These are phyloP conservation scores for Exophiala xenobiotica DNA, from an alignment of 2,329 filamentous ascomycete genomes.

Conservation along the genomic window DNA sequence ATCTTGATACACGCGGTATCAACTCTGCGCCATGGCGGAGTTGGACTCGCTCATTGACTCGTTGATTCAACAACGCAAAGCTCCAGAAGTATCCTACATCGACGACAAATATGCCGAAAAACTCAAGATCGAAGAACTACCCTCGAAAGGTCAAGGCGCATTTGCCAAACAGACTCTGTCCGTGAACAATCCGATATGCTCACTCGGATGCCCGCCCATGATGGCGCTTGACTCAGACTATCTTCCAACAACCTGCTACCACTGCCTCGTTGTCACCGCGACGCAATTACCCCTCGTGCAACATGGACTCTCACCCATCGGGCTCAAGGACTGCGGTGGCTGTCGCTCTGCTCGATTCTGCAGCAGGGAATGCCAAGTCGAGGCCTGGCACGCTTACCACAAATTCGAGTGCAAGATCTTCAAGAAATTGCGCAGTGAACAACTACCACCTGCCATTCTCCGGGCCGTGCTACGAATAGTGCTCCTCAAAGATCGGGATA, in stretches of 20 bases:
- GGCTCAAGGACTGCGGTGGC: conserved; percentile 55
- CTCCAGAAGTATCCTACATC: conserved; percentile 6
- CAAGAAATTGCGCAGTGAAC: conserved; percentile 43
- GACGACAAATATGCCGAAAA: conserved; percentile 8
- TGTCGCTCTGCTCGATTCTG: conserved; percentile 61
- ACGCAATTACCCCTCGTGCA: conserved; percentile 9
- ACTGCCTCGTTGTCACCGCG: conserved; percentile 17
- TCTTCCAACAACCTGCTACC: conserved; percentile 16
- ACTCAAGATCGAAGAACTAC: conserved; percentile 7
- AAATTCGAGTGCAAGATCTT: conserved; percentile 60
- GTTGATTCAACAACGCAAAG: conserved; percentile 8
- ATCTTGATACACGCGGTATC: not conserved
- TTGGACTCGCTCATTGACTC: conserved; percentile 12
- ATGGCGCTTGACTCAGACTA: conserved; percentile 18
- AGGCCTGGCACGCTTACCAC: conserved; percentile 59
- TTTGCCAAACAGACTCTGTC: conserved; percentile 10
- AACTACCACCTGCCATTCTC: conserved; percentile 55
- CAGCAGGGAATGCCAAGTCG: conserved; percentile 59
- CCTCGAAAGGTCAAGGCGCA: conserved; percentile 14
- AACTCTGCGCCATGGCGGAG: not conserved
- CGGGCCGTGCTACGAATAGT: conserved; percentile 57
- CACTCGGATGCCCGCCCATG: conserved; percentile 7
- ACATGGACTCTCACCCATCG: conserved; percentile 27
- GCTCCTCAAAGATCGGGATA: conserved; percentile 38
- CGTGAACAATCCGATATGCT: conserved; percentile 13